Conservation (phyloP, 257 asterid genomes). For the Ajuga chamaepitys region DNA sequence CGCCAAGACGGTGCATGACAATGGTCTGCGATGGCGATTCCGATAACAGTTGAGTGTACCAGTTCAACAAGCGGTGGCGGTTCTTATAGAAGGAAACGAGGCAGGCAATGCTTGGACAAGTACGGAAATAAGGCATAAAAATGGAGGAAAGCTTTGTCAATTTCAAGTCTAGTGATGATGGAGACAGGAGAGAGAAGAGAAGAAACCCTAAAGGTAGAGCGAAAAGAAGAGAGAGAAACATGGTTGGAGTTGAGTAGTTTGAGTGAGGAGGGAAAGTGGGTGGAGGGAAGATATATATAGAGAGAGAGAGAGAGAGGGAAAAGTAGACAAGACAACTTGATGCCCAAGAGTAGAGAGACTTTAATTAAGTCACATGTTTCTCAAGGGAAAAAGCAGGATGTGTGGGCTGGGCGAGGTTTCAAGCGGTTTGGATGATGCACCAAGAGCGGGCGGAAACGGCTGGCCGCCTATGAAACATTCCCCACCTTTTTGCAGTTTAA, state of each 20-base stretch:
- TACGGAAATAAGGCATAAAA: not conserved
- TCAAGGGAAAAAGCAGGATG: not conserved
- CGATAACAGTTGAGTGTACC: constrained; percentile 60
- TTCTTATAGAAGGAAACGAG: constrained; percentile 55
- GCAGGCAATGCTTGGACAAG: constrained; percentile 28
- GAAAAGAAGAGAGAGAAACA: constrained; percentile 17
- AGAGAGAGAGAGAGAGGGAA: not conserved
- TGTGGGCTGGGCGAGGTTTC: constrained; percentile 15
- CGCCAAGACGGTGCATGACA: constrained; percentile 47
- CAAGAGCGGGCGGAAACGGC: not conserved
- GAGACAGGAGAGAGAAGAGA: not conserved
- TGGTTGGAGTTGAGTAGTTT: not conserved
- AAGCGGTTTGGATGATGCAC: no score
- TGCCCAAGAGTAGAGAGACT: not conserved
- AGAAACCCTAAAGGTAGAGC: constrained; percentile 19
- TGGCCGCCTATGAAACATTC: not conserved
- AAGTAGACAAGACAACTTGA: not conserved
- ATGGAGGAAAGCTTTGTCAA: no score
- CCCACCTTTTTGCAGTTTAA: no score
- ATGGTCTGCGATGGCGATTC: constrained; percentile 38
- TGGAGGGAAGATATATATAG: not conserved
- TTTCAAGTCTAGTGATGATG: not conserved
- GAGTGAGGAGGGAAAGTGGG: constrained; percentile 4
- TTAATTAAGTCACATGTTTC: not conserved
- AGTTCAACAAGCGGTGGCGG: constrained; percentile 41